Evolutionary conservation across 225 moss, liverwort and hornwort species (phyloP), one percentile per base, ranked within the genome.

Genomic region (Physcomitrium patens): DNA sequence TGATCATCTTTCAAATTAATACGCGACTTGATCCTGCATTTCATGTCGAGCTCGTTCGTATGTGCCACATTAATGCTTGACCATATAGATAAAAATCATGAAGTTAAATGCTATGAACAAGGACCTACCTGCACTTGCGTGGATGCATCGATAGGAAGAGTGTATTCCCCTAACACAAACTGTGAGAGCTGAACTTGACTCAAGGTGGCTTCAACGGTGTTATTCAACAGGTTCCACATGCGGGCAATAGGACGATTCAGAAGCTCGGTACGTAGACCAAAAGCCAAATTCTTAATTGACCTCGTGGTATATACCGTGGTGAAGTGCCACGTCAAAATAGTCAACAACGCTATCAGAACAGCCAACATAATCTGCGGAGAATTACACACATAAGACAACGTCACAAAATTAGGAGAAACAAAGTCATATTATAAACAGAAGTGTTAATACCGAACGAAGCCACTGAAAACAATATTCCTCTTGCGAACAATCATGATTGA

Each of bases 261-360:
- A 43, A 94, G 84, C 81, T 94, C 91, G 12, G 86, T 89, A 43
- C 94, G 90, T 72, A 94, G 72, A 66, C 81, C 77, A 71, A 74
- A 92, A 60, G 92, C 94, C 70, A 94, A 67, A 58, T 66, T 86
- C 88, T 94, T 83, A 54, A 94, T 92, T 42, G 94, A 94, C 70
- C 80, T 83, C 50, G 91, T 94, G 11, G 94, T 89, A 60, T 92
- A 94, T 19, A 85, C 92, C 65, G 90, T 92, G 59, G 91, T 94
- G 68, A 91, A 91, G 69, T 92, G 94, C 94, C 94, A 94, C 18
- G 92, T 94, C 84, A 91, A 83, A 77, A 94, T 90, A 16, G 94
- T 94, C 78, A 94, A 69, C 65, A 92, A 59, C 20, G 85, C 90
- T 63, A 94, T 94, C 50, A 92, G 75, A 42, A 92, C 77, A 41